Evolutionary conservation across 768 basidiomycete species (phyloP), one percentile per base, ranked within the genome.

Genomic region (Mycena floridula): DNA sequence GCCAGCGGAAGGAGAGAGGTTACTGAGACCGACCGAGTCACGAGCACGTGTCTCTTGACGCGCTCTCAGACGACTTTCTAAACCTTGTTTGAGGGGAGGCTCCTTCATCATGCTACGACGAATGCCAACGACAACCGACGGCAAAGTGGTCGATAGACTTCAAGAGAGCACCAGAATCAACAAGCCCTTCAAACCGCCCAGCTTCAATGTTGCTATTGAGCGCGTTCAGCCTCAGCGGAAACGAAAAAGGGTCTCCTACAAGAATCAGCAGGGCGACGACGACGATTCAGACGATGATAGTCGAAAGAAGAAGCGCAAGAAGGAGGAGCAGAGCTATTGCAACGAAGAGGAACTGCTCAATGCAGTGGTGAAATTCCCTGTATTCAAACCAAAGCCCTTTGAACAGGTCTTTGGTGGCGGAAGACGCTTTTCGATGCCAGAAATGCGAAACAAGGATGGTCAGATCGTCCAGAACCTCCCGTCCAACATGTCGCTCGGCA

Each of bases 231-330:
- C 82, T 0, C 72, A 73, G 51, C 76, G 92, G 21, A 96, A 95
- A 61, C 80, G 92, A 40, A 94, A 90, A 56, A 81, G 88, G 22
- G 81, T 92, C 20, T 89, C 85, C 0, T 95, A 95, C 72, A 89
- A 86, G 54, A 88, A 77, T 4, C 71, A 79, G 49, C 79, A 73
- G 36, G 70, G 55, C 5, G 77, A 79, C 40, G 79, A 69, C 40
- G 74, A 77, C 18, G 82, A 87, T 48, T 66, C 71, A 23, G 78
- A 81, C 43, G 60, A 58, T 26, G 62, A 60, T 23, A 57, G 60
- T 22, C 68, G 66, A 46, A 82, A 76, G 65, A 85, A 79, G 63
- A 85, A 81, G 70, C 82, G 80, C 57, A 83, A 76, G 59, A 76
- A 74, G 42, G 73, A 64, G 50, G 76, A 78, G 28, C 74, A 64